A percentile compares a stretch with the other conserved stretches of the same genome.
These are phyloP conservation scores for Aureobasidium namibiae DNA, from an alignment of 2,329 filamentous ascomycete species.

Conservation along the genomic window DNA sequence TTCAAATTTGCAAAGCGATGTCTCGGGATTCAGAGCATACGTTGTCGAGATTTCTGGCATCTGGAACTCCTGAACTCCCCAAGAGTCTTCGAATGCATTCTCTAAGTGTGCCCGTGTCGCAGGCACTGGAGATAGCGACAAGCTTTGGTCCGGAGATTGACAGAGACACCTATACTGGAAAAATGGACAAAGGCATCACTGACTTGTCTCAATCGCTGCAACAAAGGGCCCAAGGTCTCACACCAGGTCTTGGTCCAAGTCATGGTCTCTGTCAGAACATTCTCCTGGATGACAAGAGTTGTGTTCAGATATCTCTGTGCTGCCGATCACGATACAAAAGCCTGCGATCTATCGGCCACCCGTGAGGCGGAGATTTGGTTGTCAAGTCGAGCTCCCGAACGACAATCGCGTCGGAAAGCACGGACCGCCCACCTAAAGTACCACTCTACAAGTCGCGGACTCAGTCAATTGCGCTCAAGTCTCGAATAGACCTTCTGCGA, in stretches of 20 bases:
- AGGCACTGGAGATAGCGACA: background rate
- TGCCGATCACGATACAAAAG: background rate
- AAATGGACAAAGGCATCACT: background rate
- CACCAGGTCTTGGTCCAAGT: background rate
- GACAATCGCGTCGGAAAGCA: background rate
- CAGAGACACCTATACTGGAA: background rate
- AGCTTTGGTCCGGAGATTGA: background rate
- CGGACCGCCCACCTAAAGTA: no score
- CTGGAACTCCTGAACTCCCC: background rate
- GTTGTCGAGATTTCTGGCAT: background rate
- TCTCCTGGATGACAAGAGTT: background rate
- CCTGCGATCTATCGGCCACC: background rate
- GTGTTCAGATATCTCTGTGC: background rate
- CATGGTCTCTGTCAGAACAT: background rate
- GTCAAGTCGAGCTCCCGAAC: background rate
- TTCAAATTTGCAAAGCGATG: no score
- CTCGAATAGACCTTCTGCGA: background rate
- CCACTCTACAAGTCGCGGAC: background rate
- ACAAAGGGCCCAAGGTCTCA: background rate
- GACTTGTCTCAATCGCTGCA: background rate
- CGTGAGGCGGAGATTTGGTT: background rate
- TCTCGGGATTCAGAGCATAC: background rate
- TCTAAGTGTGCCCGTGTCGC: background rate
- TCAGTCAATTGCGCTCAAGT: background rate
- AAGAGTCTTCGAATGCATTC: no score